phyloP scores from a whole-genome alignment of 306 rosid genomes.

The Malus sieversii region DNA sequence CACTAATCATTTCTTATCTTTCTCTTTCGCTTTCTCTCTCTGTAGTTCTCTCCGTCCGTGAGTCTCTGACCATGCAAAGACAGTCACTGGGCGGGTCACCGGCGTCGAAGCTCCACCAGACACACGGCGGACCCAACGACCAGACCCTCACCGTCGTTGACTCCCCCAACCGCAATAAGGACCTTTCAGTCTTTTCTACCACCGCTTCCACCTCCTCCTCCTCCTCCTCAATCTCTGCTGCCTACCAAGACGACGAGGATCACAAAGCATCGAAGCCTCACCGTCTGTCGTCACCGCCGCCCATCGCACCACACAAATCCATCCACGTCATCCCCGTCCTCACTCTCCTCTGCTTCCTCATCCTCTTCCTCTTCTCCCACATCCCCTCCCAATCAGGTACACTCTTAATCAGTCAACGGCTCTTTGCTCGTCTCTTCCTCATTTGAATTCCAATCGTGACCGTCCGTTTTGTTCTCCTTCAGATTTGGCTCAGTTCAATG shows the following conservation, averaged over 20 bases:
- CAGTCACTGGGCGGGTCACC: constrained; percentile 93
- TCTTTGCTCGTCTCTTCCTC: not conserved
- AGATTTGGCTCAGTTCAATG: constrained; percentile 66
- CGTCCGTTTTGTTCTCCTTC: not conserved
- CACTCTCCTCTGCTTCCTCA: constrained; percentile 73
- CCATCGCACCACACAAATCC: constrained; percentile 45
- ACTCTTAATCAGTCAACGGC: not conserved
- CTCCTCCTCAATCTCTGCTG: not conserved
- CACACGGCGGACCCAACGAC: constrained; percentile 39
- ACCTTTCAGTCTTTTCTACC: constrained; percentile 12
- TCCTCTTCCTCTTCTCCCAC: constrained; percentile 89
- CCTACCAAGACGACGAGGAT: constrained; percentile 9
- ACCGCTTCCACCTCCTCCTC: not conserved
- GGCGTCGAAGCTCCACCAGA: constrained; percentile 50
- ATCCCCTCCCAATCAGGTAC: constrained; percentile 80
- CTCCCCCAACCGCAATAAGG: constrained; percentile 30
- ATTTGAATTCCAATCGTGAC: not conserved
- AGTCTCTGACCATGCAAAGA: constrained; percentile 58
- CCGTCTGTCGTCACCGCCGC: constrained; percentile 51
- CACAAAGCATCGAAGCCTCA: constrained; percentile 44
- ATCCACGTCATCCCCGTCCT: constrained; percentile 87
- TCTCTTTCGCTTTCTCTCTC: not conserved
- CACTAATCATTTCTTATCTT: not conserved
- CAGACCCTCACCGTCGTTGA: constrained; percentile 19
- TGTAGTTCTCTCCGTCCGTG: constrained; percentile 14